Evolutionary conservation across 768 basidiomycete species (phyloP), one percentile per base, ranked within the genome.

Genomic region (Myochromella boudieri): DNA sequence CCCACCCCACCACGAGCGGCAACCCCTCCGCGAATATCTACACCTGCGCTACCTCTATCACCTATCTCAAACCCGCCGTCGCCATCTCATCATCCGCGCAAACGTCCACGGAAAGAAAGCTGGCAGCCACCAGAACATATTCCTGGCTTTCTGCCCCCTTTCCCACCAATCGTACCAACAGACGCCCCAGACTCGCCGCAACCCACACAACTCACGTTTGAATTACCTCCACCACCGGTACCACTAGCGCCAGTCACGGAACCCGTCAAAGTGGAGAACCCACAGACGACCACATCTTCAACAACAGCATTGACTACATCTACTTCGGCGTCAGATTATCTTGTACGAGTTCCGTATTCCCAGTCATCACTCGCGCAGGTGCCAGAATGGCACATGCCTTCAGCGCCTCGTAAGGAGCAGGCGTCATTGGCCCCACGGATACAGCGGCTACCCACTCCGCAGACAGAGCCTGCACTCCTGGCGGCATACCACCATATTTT

Each of bases 401-500:
- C 78, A 2, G 59, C 63, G 3, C 62, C 72, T 46, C 43, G 37
- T 38, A 42, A 15, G 0, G 51, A 58, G 1, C 46, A 54, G 17
- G 55, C 58, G 3, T 32, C 45, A 20, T 37, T 24, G 56, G n/a
- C 56, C 27, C 32, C 57, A 22, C 60, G 55, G 14, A 44, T 49
- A 24, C 47, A 63, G 21, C 73, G 70, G 4, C 60, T 72, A 5
- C 63, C 77, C 4, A 76, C 76, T 1, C 79, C 83, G 0, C 78
- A 78, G 53, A 76, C 77, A 6, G 83, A 87, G 52, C 84, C 76
- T 2, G 73, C 86, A 1, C 76, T 90, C 24, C 62, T 87, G 33
- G 68, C 72, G 10, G 87, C 85, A 4, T 90, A 87, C 58, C 89
- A 87, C 52, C 83, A 90, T 54, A 84, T 89, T 49, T 75, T 89